Evolutionary conservation across 768 basidiomycete genomes (phyloP).

Genomic region (Nidularia sp.): DNA sequence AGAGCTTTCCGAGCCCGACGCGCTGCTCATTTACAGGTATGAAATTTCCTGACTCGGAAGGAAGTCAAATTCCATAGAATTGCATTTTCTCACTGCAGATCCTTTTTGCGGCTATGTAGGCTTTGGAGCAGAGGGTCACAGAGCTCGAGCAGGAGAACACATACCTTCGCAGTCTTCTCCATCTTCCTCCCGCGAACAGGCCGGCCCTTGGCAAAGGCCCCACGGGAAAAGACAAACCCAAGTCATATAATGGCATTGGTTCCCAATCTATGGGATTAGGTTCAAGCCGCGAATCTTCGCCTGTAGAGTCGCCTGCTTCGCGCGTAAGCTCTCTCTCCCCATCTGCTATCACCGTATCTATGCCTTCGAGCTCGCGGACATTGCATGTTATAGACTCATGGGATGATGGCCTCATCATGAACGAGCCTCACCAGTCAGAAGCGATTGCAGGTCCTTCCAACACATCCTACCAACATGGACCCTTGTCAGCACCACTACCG

Average conservation of each 20-base stretch:
- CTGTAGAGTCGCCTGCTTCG: constrained; percentile 40
- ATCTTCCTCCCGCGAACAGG: constrained; percentile 70
- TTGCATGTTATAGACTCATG: constrained; percentile 49
- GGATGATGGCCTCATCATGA: constrained; percentile 54
- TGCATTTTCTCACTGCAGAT: constrained; percentile 14
- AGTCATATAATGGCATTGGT: constrained; percentile 28
- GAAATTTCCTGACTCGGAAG: constrained; percentile 21
- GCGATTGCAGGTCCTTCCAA: constrained; percentile 34
- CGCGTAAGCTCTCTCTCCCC: constrained; percentile 65
- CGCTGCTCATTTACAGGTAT: constrained; percentile 81
- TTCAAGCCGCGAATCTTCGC: constrained; percentile 40
- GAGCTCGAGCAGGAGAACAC: constrained; percentile 85
- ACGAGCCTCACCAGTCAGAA: constrained; percentile 29
- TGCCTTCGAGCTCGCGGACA: constrained; percentile 41
- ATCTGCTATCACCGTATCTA: constrained; percentile 44
- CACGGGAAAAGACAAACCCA: constrained; percentile 83
- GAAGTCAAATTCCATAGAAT: constrained; percentile 34
- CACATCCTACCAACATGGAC: constrained; percentile 40
- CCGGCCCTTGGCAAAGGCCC: constrained; percentile 78
- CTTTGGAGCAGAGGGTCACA: constrained; percentile 74
- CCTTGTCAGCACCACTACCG: constrained; percentile 43
- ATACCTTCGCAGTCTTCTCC: constrained; percentile 65
- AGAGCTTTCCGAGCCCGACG: constrained; percentile 85
- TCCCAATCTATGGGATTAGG: constrained; percentile 23
- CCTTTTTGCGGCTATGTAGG: constrained; percentile 39